Base-by-base conservation (phyloP, 2,329 filamentous ascomycete genomes). In the Sarocladium brachiariae region DNA sequence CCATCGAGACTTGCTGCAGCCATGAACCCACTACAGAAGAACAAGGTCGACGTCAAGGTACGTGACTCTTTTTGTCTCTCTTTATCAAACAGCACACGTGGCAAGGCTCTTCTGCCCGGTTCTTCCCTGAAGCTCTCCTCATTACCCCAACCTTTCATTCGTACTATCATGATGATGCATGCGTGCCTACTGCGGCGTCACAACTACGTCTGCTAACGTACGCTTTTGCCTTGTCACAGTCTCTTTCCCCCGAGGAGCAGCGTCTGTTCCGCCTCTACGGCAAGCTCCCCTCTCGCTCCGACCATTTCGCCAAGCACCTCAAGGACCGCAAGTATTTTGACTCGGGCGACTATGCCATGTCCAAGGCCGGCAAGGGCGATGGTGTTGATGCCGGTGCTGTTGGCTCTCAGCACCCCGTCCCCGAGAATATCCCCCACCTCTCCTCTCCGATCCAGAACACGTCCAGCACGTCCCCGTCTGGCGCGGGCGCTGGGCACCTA, bases 321-420 rank as follows among this genome's bases (percentile, higher is more conserved):
- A 96, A 96, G 80, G 93, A 97, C 70, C 91, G 93, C 76, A 99
- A 95, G 75, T 96, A 96, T 75, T 96, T 96, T 71, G 90, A 96
- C 75, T 93, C 87, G 54, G 91, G 90, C 64, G 90, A 96, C 74
- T 96, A 96, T 64, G 91, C 91, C 64, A 87, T 96, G 73, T 92
- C 87, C 70, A 96, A 96, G 76, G 93, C 93, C 53, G 93, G 93
- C 71, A 97, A 97, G 75, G 90, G 89, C 68, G 88, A 91, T 64
- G 87, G 93, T 65, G 87, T 93, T 63, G 92, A 95, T 65, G 89
- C 95, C 54, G 95, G 92, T 65, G 86, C 86, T 63, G 89, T 99
- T 63, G 93, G 93, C 63, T 91, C 89, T 63, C 86, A 96, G 72
- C 93, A 99, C 70, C 93, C 93, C 50, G 85, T 91, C 49, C 90